A percentile compares a stretch with the other conserved stretches of the same genome.
Conservation (phyloP, 2,329 filamentous ascomycete species). For the Claviceps citrina region DNA sequence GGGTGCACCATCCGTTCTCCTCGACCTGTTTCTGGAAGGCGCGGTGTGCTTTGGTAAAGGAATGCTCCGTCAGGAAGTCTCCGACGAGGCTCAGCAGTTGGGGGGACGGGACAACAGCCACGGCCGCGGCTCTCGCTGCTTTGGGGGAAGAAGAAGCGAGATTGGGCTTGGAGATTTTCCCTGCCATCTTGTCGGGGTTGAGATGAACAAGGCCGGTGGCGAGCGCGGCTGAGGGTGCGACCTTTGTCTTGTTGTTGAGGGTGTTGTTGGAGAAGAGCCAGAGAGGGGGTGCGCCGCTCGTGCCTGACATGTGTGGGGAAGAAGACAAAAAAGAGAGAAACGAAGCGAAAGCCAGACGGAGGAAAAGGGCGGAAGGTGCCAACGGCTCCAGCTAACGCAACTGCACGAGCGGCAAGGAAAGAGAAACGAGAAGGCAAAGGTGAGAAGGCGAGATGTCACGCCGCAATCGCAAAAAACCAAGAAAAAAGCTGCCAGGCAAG, state of each 20-base stretch:
- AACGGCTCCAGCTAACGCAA: not conserved
- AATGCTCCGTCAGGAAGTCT: slow-evolving; percentile 48
- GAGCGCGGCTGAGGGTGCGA: not conserved
- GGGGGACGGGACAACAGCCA: slow-evolving; percentile 32
- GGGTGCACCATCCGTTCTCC: slow-evolving; percentile 31
- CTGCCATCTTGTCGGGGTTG: slow-evolving; percentile 19
- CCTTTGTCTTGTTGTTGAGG: slow-evolving; percentile 6
- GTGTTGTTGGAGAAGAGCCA: slow-evolving; percentile 31
- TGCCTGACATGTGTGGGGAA: slow-evolving; percentile 16
- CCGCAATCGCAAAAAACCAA: not conserved
- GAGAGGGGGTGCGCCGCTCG: slow-evolving; percentile 18
- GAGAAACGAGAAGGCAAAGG: not conserved
- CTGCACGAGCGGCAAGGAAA: not conserved
- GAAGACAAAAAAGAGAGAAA: not conserved
- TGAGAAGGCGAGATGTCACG: not conserved
- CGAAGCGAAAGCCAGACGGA: no score
- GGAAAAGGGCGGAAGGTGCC: not conserved
- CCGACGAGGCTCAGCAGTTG: slow-evolving; percentile 53
- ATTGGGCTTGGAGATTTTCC: slow-evolving; percentile 15
- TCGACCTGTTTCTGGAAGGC: slow-evolving; percentile 49
- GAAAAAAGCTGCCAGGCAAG: not conserved
- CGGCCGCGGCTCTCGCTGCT: slow-evolving; percentile 9
- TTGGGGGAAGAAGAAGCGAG: no score
- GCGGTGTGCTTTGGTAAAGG: slow-evolving; percentile 45
- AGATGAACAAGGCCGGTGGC: not conserved